These are phyloP conservation scores for Przewalskia tangutica DNA, from an alignment of 257 asterid genomes.

Conservation along the genomic window DNA sequence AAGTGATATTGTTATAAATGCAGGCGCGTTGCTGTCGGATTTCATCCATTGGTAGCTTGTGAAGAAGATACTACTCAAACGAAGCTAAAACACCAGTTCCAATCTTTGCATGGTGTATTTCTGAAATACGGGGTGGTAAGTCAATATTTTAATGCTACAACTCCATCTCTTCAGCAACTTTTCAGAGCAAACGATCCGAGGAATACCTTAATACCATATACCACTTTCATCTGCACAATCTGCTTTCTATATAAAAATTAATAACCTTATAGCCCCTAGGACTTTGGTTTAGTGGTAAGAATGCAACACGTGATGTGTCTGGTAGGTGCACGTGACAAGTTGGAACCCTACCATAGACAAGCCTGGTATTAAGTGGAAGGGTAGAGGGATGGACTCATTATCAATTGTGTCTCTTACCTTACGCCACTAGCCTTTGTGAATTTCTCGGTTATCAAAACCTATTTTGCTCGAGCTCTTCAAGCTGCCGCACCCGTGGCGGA, in stretches of 20 bases:
- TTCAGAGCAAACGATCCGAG: neutral
- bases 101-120: conserved; percentile 18
- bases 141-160: neutral
- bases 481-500: no score
- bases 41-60: conserved; percentile 31
- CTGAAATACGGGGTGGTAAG: conserved; percentile 47
- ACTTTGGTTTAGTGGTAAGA: neutral
- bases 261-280: neutral
- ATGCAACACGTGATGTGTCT: neutral
- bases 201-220: neutral
- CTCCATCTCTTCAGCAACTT: neutral
- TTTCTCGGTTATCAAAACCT: neutral
- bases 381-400: neutral
- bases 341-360: neutral
- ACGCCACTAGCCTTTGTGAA: neutral
- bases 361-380: neutral
- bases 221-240: neutral
- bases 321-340: neutral
- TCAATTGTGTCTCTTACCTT: neutral
- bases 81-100: conserved; percentile 1
- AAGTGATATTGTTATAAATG: neutral
- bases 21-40: conserved; percentile 54
- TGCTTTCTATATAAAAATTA: neutral
- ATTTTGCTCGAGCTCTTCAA: no score
- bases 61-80: conserved; percentile 9